A percentile compares a stretch with the other conserved stretches of the same genome.
These are phyloP conservation scores for Scalesia atractyloides DNA, from an alignment of 129 eudicot genomes.

Conservation along the genomic window DNA sequence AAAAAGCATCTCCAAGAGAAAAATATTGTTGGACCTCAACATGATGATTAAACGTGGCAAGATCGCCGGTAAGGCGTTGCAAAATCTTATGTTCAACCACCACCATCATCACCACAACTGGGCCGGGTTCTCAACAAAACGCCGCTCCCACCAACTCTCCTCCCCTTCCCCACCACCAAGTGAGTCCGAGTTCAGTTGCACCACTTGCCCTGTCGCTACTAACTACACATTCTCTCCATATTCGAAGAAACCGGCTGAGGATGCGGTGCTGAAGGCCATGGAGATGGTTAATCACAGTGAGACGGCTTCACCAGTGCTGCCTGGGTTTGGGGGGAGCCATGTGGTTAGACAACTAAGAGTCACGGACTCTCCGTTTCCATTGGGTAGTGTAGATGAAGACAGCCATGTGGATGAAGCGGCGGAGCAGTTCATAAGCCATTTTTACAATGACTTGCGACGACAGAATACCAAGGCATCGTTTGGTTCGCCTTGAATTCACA, in stretches of 20 bases:
- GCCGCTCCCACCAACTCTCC: constrained; percentile 7
- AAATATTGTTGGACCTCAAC: constrained; percentile 50
- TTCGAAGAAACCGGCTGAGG: constrained; percentile 28
- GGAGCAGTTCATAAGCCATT: constrained; percentile 40
- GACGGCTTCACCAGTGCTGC: constrained; percentile 24
- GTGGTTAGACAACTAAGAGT: constrained; percentile 42
- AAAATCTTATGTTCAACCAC: constrained; percentile 63
- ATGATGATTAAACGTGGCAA: constrained; percentile 66
- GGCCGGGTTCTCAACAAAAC: constrained; percentile 15
- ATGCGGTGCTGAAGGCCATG: constrained; percentile 29
- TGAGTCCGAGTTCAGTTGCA: constrained; percentile 44
- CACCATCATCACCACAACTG: constrained; percentile 36
- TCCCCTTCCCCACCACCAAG: constrained; percentile 12
- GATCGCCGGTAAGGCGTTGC: constrained; percentile 55
- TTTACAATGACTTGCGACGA: constrained; percentile 30
- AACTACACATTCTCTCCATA: constrained; percentile 16
- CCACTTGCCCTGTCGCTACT: constrained; percentile 31
- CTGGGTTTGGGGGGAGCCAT: constrained; percentile 38
- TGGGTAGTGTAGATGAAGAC: constrained; percentile 17
- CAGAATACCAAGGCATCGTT: constrained; percentile 29
- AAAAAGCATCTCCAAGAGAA: constrained; percentile 56
- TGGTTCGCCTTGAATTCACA: constrained; percentile 8
- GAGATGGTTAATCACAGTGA: constrained; percentile 32
- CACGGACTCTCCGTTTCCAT: constrained; percentile 44
- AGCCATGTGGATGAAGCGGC: constrained; percentile 40